Evolutionary conservation across 1,284 basidiomycete species (phyloP), one percentile per base, ranked within the genome.

Genomic region (Naganishia liquefaciens): DNA sequence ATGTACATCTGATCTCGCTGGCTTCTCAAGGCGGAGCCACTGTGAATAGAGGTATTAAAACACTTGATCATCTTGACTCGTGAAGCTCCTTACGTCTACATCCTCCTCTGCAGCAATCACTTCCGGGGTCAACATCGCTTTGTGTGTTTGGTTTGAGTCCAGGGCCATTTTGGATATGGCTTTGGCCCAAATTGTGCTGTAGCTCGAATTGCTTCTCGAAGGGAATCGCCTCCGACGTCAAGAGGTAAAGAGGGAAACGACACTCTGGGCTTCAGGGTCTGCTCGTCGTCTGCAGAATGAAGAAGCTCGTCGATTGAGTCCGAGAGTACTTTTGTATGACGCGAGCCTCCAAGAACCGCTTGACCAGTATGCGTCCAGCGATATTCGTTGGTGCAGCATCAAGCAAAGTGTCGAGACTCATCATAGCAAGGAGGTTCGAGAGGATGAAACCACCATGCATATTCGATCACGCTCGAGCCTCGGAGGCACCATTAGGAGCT

Each of bases 11-110:
- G 76, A 70, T 46, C 77, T 76, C 21, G 58, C 57, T 3, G 77
- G 74, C 66, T 76, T 77, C 68, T 74, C 70, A 9, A 80, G 73
- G 50, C 71, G 68, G n/a, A 80, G 68, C 78, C 78, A 80, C 78
- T 80, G 68, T 6, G 4, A 2, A 30, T 6, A 9, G 28, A 3
- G 13, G 19, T 10, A 37, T 53, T 19, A 53, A 13, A 53, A 25
- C 37, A 27, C 11, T 9, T 25, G 4, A 13, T 33, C 39, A 7
- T 30, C 3, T 28, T 23, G 6, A 1, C 33, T 6, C 23, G 15
- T 19, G 23, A 6, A 37, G 33, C 28, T 17, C 52, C 60, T 52
- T 40, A 62, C 60, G 43, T 62, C 60, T 33, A 53, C 60, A 33
- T 62, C 60, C 60, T 52, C 60, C 60, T 62, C 60, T 62, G 40